Percentiles rank a stretch among this genome's conserved stretches.
These are phyloP conservation scores for Colletotrichum tropicale DNA, from an alignment of 2,329 filamentous ascomycete species.

Conservation along the genomic window DNA sequence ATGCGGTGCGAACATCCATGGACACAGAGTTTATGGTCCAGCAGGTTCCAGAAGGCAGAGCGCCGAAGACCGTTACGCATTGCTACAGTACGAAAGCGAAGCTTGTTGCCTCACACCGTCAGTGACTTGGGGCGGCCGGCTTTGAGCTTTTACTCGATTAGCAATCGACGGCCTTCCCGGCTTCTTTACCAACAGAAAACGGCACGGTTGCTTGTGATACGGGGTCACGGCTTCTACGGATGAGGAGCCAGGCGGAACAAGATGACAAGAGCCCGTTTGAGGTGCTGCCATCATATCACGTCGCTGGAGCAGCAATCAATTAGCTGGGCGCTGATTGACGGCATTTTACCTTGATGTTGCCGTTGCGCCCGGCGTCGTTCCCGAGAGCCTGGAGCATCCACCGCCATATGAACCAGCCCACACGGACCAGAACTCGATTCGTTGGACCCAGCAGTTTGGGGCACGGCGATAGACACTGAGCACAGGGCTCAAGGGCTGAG, in stretches of 20 bases:
- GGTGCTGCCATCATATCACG: not conserved
- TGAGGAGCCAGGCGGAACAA: not conserved
- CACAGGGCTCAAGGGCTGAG: not conserved
- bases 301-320: not conserved
- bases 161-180: not conserved
- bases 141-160: not conserved
- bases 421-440: not conserved
- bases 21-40: not conserved
- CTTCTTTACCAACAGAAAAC: not conserved
- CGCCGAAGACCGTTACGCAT: not conserved
- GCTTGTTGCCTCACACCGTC: not conserved
- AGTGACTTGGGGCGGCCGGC: not conserved
- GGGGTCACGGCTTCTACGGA: not conserved
- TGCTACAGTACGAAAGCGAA: not conserved
- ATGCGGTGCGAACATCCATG: not conserved
- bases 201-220: not conserved
- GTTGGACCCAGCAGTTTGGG: conserved; percentile 1
- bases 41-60: not conserved
- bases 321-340: not conserved
- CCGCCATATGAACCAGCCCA: not conserved
- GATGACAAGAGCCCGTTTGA: not conserved
- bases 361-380: not conserved
- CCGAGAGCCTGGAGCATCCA: not conserved
- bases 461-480: not conserved
- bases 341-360: not conserved